These are phyloP conservation scores for Coemansia sp. DNA, from an alignment of 192 early-diverging fungal species.

Conservation along the genomic window DNA sequence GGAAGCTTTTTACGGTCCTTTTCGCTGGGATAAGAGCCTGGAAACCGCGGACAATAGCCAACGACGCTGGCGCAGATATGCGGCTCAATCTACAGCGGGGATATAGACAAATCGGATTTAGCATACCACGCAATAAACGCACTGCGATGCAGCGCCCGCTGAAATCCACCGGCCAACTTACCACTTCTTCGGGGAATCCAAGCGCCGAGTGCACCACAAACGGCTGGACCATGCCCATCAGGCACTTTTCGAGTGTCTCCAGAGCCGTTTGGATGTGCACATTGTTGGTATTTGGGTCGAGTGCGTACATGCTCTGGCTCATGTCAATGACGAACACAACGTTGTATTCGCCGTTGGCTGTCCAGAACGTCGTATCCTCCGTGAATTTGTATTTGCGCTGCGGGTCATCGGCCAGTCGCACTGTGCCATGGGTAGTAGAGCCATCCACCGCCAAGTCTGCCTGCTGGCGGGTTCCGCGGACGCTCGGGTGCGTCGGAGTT, in stretches of 20 bases:
- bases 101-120: too few relatives aligned
- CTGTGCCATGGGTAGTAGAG: conserved; percentile 7
- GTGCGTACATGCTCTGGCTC: conserved; percentile 53
- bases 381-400: conserved; percentile 48
- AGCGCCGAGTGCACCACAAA: conserved; percentile 26
- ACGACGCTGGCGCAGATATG: conserved; percentile 46
- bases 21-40: conserved; percentile 35
- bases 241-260: conserved; percentile 47
- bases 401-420: conserved; percentile 23
- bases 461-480: conserved; percentile 10
- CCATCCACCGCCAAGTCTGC: conserved; percentile 2
- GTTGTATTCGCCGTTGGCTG: conserved; percentile 36
- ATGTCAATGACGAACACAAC: conserved; percentile 50
- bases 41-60: conserved; percentile 38
- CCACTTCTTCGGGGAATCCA: conserved; percentile 25
- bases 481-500: conserved; percentile 3
- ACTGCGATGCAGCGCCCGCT: not conserved
- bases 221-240: conserved; percentile 47
- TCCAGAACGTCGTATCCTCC: conserved; percentile 47
- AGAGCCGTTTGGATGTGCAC: conserved; percentile 41
- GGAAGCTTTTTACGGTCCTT: conserved; percentile 40
- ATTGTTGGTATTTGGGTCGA: conserved; percentile 44
- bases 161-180: conserved; percentile 9
- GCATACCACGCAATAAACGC: not conserved
- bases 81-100: conserved; percentile 29